These are phyloP conservation scores for Ogataea pini DNA, from an alignment of 805 yeast species.

Conservation along the genomic window DNA sequence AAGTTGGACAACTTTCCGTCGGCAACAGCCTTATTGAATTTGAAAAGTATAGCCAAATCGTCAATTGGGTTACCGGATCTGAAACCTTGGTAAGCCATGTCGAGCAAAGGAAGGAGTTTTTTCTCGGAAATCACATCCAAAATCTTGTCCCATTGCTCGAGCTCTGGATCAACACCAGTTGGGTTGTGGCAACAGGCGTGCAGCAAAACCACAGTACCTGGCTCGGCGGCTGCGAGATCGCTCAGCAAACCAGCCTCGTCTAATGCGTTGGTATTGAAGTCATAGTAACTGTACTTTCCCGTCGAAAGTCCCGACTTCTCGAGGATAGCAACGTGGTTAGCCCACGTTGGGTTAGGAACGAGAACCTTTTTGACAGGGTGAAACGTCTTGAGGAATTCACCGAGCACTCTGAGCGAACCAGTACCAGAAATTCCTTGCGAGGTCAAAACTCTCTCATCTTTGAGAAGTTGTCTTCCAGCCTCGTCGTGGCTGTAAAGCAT, in stretches of 20 bases:
- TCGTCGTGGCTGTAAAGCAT: constrained; percentile 71
- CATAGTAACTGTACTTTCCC: constrained; percentile 70
- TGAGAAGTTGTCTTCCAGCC: constrained; percentile 55
- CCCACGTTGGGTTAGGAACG: constrained; percentile 92
- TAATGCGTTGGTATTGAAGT: constrained; percentile 58
- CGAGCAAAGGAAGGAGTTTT: constrained; percentile 76
- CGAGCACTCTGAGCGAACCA: constrained; percentile 86
- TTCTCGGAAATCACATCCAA: constrained; percentile 59
- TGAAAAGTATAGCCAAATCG: constrained; percentile 57
- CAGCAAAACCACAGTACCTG: constrained; percentile 67
- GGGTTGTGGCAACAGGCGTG: constrained; percentile 99
- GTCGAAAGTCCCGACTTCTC: constrained; percentile 67
- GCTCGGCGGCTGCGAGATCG: constrained; percentile 55
- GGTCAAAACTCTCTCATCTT: constrained; percentile 69
- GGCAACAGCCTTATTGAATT: constrained; percentile 44
- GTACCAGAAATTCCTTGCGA: constrained; percentile 94
- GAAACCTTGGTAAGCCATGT: constrained; percentile 95
- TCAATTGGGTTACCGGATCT: constrained; percentile 79
- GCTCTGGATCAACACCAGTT: constrained; percentile 89
- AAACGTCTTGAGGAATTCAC: constrained; percentile 70
- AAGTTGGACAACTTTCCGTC: constrained; percentile 50
- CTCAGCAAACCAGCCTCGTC: constrained; percentile 63
- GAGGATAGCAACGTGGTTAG: constrained; percentile 84
- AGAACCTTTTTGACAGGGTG: constrained; percentile 56
- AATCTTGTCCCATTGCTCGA: constrained; percentile 77